Conservation (phyloP, 768 basidiomycete genomes). For the Hericium erinaceus region DNA sequence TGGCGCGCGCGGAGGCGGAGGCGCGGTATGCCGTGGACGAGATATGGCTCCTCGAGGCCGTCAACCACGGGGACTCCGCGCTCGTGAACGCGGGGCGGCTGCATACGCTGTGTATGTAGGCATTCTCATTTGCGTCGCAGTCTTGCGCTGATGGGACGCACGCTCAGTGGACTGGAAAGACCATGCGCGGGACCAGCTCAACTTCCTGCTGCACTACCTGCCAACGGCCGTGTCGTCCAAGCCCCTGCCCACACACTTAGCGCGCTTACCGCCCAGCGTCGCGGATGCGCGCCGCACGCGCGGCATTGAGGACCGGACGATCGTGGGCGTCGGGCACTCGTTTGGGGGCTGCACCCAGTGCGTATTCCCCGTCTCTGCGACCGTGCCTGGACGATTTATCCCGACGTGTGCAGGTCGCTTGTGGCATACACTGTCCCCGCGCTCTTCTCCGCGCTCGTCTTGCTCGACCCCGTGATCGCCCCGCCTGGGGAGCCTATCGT, state of each 20-base stretch:
- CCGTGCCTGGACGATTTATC: neutral
- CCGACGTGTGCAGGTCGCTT: constrained; percentile 34
- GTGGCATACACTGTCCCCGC: constrained; percentile 55
- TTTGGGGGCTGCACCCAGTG: constrained; percentile 74
- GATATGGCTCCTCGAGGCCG: constrained; percentile 77
- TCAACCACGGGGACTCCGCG: constrained; percentile 81
- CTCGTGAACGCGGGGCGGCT: constrained; percentile 53
- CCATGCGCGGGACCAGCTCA: constrained; percentile 66
- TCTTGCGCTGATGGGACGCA: neutral
- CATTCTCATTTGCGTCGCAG: constrained; percentile 1
- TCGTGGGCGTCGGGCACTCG: constrained; percentile 75
- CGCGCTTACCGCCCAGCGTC: constrained; percentile 35
- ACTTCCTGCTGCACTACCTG: constrained; percentile 63
- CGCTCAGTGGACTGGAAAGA: constrained; percentile 76
- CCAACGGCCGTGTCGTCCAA: constrained; percentile 29
- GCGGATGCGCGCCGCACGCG: constrained; percentile 29
- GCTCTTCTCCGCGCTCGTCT: constrained; percentile 61
- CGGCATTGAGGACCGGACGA: constrained; percentile 44
- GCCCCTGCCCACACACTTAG: constrained; percentile 43
- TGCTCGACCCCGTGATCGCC: constrained; percentile 71
- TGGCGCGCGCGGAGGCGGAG: constrained; percentile 31
- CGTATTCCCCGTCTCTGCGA: constrained; percentile 21
- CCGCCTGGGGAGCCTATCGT: constrained; percentile 7
- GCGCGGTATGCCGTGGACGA: constrained; percentile 42
- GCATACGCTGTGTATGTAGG: constrained; percentile 47